Evolutionary conservation across 2,329 filamentous ascomycete genomes (phyloP), one percentile per base, ranked within the genome.

Genomic region (Ophiostoma australiae): DNA sequence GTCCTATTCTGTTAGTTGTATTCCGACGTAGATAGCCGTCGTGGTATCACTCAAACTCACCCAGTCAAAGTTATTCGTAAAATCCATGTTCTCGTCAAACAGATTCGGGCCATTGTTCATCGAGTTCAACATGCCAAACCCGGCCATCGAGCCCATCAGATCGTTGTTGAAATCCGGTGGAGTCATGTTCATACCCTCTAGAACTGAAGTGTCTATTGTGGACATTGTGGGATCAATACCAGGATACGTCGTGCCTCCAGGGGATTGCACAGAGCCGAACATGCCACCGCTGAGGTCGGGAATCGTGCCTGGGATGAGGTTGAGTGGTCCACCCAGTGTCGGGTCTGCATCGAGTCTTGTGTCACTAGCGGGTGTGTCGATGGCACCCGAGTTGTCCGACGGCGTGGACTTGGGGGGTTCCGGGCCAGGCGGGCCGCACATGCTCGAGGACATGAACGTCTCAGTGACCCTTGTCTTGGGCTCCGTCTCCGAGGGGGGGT

Each of bases 51-150:
- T 44, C 52, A 20, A 69, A 76, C 85, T 77, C 81, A 87, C 86
- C 86, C 86, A 88, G 78, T 88, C 85, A 76, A 88, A 86, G 68
- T 84, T 86, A 63, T 80, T 78, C 44, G 81, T 80, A 68, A 87
- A 79, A 52, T 85, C 84, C 76, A 84, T 80, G 72, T 76, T 78
- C 48, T 74, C 77, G 67, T 71, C 72, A 68, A 74, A 48, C n/a
- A 72, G 52, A 39, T 61, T 71, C 23, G 31, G 48, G 20, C 35
- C 55, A 4, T 23, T 44, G 31, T 41, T 66, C 70, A 84, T 76
- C 68, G 80, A 84, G 23, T 81, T 82, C 73, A 87, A 84, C 82
- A 87, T 85, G 70, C 78, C 79, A 52, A 80, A 75, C 4, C 75
- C 75, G 6, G 76, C 75, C 23, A 81, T 70, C 15, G 69, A 68